Evolutionary conservation across 192 early-diverging fungal genomes (phyloP), one percentile per base, ranked within the genome.

Genomic region (Entophlyctis helioformis): DNA sequence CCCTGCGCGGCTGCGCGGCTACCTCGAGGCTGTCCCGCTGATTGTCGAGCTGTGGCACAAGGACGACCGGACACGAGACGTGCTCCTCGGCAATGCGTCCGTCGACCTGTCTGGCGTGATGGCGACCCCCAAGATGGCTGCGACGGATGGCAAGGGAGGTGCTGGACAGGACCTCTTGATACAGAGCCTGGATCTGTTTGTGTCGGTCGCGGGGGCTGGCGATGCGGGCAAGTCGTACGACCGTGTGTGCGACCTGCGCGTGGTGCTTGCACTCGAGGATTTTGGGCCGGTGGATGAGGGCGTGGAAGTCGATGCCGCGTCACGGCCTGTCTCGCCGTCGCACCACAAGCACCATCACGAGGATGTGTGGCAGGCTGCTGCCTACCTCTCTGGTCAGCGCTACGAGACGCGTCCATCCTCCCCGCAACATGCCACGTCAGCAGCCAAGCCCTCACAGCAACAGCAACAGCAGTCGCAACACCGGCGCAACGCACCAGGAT

Each of bases 181-280:
- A 11, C 40, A 42, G 44, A 50, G 42, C 4, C 13, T 50, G 36
- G 60, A 62, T n/a, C 7, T 32, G 12, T 50, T 35, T 28, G 47
- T 37, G 0, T 16, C 36, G 6, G 39, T 57, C 13, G 26, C 34
- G 20, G 24, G 13, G 2, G 40, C 10, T 0, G 26, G 13, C 21
- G 33, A 18, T 8, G 38, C 32, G n/a, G n/a, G n/a, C n/a, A n/a
- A n/a, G n/a, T n/a, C n/a, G n/a, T n/a, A n/a, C n/a, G n/a, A n/a
- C n/a, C n/a, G n/a, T n/a, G n/a, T n/a, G n/a, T n/a, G n/a, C n/a
- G n/a, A 71, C 6, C 33, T 75, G 23, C 23, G 57, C 7, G 46
- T 69, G 1, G 49, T 74, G 29, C 35, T 74, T 28, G 51, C 67
- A n/a, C 36, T 75, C 5, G 72, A 75, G 53, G 72, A 75, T 44